Conservation (phyloP, 2,329 filamentous ascomycete species). For the Pseudogymnoascus sp. region DNA sequence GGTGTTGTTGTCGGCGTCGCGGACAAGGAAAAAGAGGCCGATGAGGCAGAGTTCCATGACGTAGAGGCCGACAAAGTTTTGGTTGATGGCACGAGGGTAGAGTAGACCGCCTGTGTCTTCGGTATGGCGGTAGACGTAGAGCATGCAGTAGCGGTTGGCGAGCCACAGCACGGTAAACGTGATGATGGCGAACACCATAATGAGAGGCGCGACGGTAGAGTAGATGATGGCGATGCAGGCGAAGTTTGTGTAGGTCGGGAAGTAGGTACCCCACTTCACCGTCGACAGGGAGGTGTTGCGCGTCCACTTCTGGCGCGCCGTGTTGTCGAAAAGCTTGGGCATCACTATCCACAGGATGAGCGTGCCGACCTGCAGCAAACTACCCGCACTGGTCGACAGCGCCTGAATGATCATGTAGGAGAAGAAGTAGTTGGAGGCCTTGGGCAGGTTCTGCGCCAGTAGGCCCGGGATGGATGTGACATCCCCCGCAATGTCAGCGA, state of each 20-base stretch:
- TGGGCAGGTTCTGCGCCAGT: constrained; percentile 72
- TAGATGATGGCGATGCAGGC: constrained; percentile 89
- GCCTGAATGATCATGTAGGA: constrained; percentile 96
- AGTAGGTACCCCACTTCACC: constrained; percentile 86
- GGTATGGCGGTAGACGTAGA: constrained; percentile 85
- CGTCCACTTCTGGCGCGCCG: constrained; percentile 70
- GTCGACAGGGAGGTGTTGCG: constrained; percentile 70
- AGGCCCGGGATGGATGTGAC: constrained; percentile 60
- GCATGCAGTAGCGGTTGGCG: constrained; percentile 90
- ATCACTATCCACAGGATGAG: constrained; percentile 75
- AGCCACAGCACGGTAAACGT: constrained; percentile 90
- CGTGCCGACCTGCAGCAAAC: constrained; percentile 72
- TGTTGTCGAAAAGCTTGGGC: constrained; percentile 73
- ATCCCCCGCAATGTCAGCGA: constrained; percentile 48
- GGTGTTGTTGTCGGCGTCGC: constrained; percentile 43
- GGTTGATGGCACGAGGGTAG: constrained; percentile 88
- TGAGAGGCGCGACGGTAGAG: constrained; percentile 78
- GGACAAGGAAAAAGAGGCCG: constrained; percentile 76
- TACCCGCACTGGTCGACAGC: constrained; percentile 81
- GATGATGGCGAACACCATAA: constrained; percentile 85
- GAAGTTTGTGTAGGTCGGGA: constrained; percentile 93
- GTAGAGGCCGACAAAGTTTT: constrained; percentile 89
- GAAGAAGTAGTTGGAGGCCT: constrained; percentile 93
- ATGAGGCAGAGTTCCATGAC: constrained; percentile 88
- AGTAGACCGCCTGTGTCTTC: constrained; percentile 87